Percentiles rank a stretch among this genome's conserved stretches.
Evolutionary conservation across 208 protist genomes (phyloP).

Genomic region (Acanthamoeba polyphaga): DNA sequence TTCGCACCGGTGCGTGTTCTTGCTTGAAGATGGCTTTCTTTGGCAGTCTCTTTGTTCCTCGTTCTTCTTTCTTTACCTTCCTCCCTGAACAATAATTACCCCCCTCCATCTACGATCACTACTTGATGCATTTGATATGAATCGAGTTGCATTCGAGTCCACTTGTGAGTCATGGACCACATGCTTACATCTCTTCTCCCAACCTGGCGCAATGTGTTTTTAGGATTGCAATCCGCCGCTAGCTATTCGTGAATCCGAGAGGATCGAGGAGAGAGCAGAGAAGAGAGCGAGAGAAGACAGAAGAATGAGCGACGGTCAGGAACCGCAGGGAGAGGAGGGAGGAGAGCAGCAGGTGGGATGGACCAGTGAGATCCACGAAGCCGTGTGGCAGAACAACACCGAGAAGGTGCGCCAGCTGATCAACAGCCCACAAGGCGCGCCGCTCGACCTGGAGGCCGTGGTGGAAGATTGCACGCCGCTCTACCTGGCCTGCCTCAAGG

Average conservation of each 20-base stretch:
- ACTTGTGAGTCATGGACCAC: not conserved
- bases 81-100: too few species aligned
- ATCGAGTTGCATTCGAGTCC: not conserved
- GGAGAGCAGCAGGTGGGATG: conserved; percentile 69
- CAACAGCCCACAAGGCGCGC: not conserved
- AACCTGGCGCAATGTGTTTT: too few species aligned
- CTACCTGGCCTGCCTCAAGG: conserved; percentile 69
- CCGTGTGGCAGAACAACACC: conserved; percentile 70
- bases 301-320: conserved; percentile 5
- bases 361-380: conserved; percentile 72
- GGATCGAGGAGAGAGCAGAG: not conserved
- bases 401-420: conserved; percentile 60
- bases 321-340: conserved; percentile 27
- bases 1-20: not conserved
- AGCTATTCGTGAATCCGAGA: too few species aligned
- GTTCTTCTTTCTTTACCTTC: not conserved
- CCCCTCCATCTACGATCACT: too few species aligned
- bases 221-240: too few species aligned
- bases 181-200: too few species aligned
- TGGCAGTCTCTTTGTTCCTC: not conserved
- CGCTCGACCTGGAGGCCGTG: conserved; percentile 40
- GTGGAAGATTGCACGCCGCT: conserved; percentile 72
- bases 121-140: too few species aligned
- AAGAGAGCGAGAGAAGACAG: not conserved
- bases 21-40: too few species aligned